Evolutionary conservation across 2,329 filamentous ascomycete species (phyloP).

Genomic region (Aspergillus sp.): DNA sequence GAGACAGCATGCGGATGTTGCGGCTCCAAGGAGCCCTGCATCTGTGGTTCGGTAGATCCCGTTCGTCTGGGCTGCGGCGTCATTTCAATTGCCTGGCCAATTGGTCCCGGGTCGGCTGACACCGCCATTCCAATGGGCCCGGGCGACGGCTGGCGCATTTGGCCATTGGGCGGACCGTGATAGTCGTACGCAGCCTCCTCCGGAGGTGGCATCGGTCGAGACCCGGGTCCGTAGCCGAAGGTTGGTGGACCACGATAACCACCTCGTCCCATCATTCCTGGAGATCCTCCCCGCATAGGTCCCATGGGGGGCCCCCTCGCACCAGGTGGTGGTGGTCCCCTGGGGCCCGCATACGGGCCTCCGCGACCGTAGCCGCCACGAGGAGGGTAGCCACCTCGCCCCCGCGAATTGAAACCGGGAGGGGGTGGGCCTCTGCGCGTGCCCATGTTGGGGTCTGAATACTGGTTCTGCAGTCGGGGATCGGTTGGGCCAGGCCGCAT

Average conservation of each 20-base stretch:
- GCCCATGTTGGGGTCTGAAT: conserved; percentile 47
- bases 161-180: conserved; percentile 16
- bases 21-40: conserved; percentile 34
- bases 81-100: conserved; percentile 76
- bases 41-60: conserved; percentile 16
- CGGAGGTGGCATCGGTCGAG: conserved; percentile 21
- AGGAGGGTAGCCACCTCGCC: conserved; percentile 55
- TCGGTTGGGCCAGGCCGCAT: conserved; percentile 44
- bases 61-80: conserved; percentile 61
- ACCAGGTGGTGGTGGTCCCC: conserved; percentile 34
- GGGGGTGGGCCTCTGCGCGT: conserved; percentile 39
- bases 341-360: conserved; percentile 34
- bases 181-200: conserved; percentile 26
- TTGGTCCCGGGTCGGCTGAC: conserved; percentile 36
- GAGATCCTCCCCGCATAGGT: conserved; percentile 31
- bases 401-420: conserved; percentile 49
- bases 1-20: conserved; percentile 26
- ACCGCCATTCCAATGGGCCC: conserved; percentile 33
- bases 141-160: conserved; percentile 30
- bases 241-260: conserved; percentile 46
- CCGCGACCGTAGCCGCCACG: conserved; percentile 46
- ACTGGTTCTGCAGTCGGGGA: conserved; percentile 43
- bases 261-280: conserved; percentile 44
- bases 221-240: conserved; percentile 50
- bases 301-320: conserved; percentile 45